Percentiles rank a stretch among this genome's conserved stretches.
Conservation (phyloP, 2,329 filamentous ascomycete genomes). For the Cercospora berteroae region DNA sequence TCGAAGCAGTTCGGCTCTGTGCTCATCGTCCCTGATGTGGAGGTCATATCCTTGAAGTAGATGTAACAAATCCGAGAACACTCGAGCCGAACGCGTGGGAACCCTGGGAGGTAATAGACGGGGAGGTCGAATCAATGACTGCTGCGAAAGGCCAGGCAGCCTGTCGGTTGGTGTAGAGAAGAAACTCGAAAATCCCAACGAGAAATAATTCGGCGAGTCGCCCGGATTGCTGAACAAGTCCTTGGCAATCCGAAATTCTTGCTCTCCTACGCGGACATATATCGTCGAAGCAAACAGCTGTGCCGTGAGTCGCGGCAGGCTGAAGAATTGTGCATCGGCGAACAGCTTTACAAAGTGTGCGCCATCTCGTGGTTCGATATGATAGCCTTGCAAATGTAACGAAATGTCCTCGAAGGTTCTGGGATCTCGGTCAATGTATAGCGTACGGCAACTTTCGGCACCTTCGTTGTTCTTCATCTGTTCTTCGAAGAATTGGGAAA, state of each 20-base stretch:
- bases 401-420: constrained; percentile 85
- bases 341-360: constrained; percentile 89
- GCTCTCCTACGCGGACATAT: constrained; percentile 84
- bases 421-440: constrained; percentile 95
- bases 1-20: constrained; percentile 72
- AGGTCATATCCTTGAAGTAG: constrained; percentile 81
- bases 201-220: constrained; percentile 95
- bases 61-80: constrained; percentile 78
- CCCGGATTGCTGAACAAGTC: constrained; percentile 82
- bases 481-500: constrained; percentile 87
- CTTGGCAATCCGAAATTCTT: constrained; percentile 84
- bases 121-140: constrained; percentile 77
- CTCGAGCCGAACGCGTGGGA: constrained; percentile 75
- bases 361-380: constrained; percentile 76
- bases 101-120: constrained; percentile 80
- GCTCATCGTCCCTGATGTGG: constrained; percentile 69
- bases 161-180: constrained; percentile 76
- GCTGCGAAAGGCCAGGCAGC: constrained; percentile 80
- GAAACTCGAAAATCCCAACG: constrained; percentile 83
- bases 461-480: constrained; percentile 67
- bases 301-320: constrained; percentile 79
- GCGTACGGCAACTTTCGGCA: constrained; percentile 64
- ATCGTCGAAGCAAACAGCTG: constrained; percentile 90
- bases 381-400: constrained; percentile 87
- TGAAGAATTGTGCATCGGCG: constrained; percentile 94